A percentile compares a stretch with the other conserved stretches of the same genome.
Evolutionary conservation across 2,329 filamentous ascomycete species (phyloP).

Genomic region (Tympanopsis confertula): DNA sequence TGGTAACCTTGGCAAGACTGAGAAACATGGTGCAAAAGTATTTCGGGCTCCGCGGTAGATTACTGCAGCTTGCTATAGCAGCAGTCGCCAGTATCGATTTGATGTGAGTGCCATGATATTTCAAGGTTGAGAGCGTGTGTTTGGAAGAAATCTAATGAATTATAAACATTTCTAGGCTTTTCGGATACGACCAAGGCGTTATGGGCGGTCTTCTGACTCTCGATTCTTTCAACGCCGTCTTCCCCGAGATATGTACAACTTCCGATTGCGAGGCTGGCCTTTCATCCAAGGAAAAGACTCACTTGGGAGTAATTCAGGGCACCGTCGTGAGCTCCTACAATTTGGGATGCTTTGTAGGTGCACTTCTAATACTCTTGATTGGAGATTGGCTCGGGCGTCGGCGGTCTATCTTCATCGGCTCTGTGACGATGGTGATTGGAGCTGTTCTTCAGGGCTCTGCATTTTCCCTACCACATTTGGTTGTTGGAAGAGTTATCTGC

Average conservation of each 20-base stretch:
- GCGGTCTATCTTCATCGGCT: conserved; percentile 25
- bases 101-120: too few relatives aligned
- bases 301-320: conserved; percentile 22
- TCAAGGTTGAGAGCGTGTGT: too few relatives aligned
- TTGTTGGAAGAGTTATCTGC: conserved; percentile 30
- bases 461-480: conserved; percentile 25
- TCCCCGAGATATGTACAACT: conserved; percentile 17
- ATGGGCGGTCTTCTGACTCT: too few relatives aligned
- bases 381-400: conserved; percentile 27
- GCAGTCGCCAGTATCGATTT: too few relatives aligned
- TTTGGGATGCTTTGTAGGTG: conserved; percentile 18
- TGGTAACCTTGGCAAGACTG: too few relatives aligned
- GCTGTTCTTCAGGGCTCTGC: conserved; percentile 26
- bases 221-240: too few relatives aligned
- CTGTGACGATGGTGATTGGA: conserved; percentile 28
- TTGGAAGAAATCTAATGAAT: too few relatives aligned
- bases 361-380: conserved; percentile 18
- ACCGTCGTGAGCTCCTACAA: conserved; percentile 19
- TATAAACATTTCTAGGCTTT: too few relatives aligned
- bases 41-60: too few relatives aligned
- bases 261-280: conserved; percentile 26
- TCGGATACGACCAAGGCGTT: conserved; percentile 19
- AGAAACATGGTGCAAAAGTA: too few relatives aligned
- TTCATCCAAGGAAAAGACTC: conserved; percentile 20
- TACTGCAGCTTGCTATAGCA: too few relatives aligned